Evolutionary conservation across 1,139 yeast genomes (phyloP).

Genomic region (Geotrichum klebahnii): DNA sequence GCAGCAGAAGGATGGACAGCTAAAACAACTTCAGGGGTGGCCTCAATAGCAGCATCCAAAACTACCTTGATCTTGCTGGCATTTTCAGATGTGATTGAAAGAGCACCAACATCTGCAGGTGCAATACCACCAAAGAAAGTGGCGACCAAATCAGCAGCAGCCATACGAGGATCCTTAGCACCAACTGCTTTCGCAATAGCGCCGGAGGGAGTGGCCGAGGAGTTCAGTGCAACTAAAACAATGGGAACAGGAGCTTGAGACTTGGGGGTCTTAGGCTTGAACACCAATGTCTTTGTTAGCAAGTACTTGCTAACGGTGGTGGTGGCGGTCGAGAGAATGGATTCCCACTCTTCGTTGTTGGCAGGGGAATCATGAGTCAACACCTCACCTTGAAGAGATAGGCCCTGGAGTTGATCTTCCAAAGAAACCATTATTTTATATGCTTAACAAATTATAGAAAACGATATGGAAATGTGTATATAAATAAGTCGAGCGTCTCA

Average conservation of each 20-base stretch:
- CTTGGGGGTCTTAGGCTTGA: constrained; percentile 89
- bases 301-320: constrained; percentile 22
- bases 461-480: neutral
- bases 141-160: constrained; percentile 71
- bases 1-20: constrained; percentile 60
- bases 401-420: constrained; percentile 19
- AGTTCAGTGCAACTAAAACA: constrained; percentile 68
- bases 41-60: constrained; percentile 55
- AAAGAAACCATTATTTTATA: constrained; percentile 10
- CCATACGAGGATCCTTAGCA: constrained; percentile 83
- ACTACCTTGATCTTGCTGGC: constrained; percentile 56
- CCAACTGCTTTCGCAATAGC: constrained; percentile 62
- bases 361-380: constrained; percentile 31
- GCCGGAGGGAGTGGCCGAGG: constrained; percentile 64
- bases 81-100: constrained; percentile 30
- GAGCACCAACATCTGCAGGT: constrained; percentile 46
- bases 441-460: neutral
- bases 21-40: constrained; percentile 35
- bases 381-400: constrained; percentile 24
- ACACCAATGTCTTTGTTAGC: constrained; percentile 67
- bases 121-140: constrained; percentile 58
- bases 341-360: constrained; percentile 34
- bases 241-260: constrained; percentile 78
- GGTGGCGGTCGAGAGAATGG: constrained; percentile 26
- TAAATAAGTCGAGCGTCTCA: neutral